Evolutionary conservation across 331 rosid genomes (phyloP), one percentile per base, ranked within the genome.

Genomic region (Phaseolus coccineus): DNA sequence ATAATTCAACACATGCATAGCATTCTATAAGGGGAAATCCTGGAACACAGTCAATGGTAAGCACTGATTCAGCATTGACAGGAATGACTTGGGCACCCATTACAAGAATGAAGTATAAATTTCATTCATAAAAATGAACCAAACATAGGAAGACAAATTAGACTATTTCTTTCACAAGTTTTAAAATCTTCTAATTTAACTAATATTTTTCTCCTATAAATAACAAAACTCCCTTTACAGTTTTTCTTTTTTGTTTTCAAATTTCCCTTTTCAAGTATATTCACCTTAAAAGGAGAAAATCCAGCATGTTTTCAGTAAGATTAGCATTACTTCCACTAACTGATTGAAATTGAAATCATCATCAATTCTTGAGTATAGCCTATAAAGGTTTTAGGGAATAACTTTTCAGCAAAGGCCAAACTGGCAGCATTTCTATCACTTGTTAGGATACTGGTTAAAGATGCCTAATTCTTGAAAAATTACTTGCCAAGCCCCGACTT

Each of bases 261-360:
- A 2, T 52, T 47, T 62, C 30, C 75, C 62, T 73, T 30, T 56
- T 33, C 51, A 55, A 52, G 24, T 65, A 44, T n/a, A 64, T 56
- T 46, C 61, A 57, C 3, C 75, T 55, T 35, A 25, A 39, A 30
- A 22, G 6, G 69, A 74, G 70, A 81, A 65, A 73, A 71, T 33
- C 9, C 12, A 1, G 40, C 61, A 42, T 55, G 39, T 73, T 67
- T 67, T 57, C 8, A 19, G 37, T 12, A 30, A 44, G 4, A 44
- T 44, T 44, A 44, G 52, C 22, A 70, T 46, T 47, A 58, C 30
- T 39, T 37, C 55, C 74, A 40, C 56, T 64, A 58, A 4, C 64
- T 16, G 56, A 46, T 58, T 57, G 50, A 44, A 73, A 42, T 6
- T 67, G 25, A 55, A 68, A 68, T 6, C 51, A 35, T 51, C 5